Conservation (phyloP, 1,284 basidiomycete species). For the Inonotus hispidus region DNA sequence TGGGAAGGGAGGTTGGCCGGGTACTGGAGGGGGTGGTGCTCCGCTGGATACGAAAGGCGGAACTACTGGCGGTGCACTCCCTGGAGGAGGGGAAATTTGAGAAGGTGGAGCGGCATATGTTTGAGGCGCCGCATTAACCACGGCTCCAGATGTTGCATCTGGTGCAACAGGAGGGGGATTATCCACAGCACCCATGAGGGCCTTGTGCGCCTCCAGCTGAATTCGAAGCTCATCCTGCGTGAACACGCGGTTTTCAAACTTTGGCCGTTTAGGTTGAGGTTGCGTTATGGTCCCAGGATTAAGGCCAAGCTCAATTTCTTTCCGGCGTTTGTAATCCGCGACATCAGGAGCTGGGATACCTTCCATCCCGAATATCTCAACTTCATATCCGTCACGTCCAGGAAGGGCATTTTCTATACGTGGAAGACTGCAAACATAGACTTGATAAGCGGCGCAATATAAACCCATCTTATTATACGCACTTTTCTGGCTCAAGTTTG, state of each 20-base stretch:
- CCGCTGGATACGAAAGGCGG: constrained; percentile 34
- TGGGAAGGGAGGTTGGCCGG: constrained; percentile 33
- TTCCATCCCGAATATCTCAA: constrained; percentile 99
- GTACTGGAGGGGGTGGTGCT: constrained; percentile 34
- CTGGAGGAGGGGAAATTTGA: constrained; percentile 25
- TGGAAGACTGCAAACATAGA: constrained; percentile 41
- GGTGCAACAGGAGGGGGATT: constrained; percentile 32
- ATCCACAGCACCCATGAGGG: constrained; percentile 75
- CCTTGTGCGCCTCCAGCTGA: constrained; percentile 87
- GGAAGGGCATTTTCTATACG: constrained; percentile 96
- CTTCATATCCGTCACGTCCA: constrained; percentile 94
- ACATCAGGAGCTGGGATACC: constrained; percentile 93
- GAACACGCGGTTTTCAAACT: constrained; percentile 77
- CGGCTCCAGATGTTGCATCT: constrained; percentile 41
- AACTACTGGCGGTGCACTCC: constrained; percentile 31
- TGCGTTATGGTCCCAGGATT: constrained; percentile 75
- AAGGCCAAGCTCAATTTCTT: constrained; percentile 87
- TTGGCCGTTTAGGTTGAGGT: constrained; percentile 74
- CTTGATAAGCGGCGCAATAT: constrained; percentile 15
- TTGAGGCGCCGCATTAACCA: constrained; percentile 65
- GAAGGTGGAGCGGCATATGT: constrained; percentile 56
- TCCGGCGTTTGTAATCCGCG: constrained; percentile 91
- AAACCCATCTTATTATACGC: constrained; percentile 27
- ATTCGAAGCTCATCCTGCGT: constrained; percentile 80
- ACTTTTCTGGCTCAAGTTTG: constrained; percentile 97